A percentile compares a stretch with the other conserved stretches of the same genome.
These are phyloP conservation scores for Psidium friedrichsthalianum DNA, from an alignment of 345 rosid genomes.

Conservation along the genomic window DNA sequence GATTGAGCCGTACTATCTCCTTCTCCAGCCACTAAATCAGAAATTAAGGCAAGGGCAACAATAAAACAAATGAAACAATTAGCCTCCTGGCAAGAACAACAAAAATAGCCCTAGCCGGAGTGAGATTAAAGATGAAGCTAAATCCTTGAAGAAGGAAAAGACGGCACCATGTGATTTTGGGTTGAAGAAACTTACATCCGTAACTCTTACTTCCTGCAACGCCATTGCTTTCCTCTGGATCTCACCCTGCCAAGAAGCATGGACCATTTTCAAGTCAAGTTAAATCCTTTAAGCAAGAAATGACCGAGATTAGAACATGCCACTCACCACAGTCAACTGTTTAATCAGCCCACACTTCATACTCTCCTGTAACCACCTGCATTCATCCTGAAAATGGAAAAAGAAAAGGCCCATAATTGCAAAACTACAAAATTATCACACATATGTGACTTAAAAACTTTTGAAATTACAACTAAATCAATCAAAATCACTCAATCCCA, in stretches of 20 bases:
- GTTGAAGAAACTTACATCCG: constrained; percentile 41
- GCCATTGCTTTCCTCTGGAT: constrained; percentile 53
- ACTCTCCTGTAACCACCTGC: constrained; percentile 51
- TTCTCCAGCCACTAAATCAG: constrained; percentile 50
- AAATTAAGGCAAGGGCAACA: not conserved
- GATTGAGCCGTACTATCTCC: constrained; percentile 48
- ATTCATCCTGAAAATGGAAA: constrained; percentile 58
- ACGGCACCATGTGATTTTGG: not conserved
- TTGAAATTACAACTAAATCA: not conserved
- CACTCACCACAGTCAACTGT: constrained; percentile 59
- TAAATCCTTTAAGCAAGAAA: not conserved
- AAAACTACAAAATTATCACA: not conserved
- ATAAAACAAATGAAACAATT: not conserved
- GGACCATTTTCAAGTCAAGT: not conserved
- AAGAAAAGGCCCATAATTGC: not conserved
- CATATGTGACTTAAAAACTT: not conserved
- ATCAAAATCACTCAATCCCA: not conserved
- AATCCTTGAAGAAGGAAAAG: not conserved
- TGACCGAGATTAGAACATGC: not conserved
- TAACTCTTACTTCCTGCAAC: constrained; percentile 52
- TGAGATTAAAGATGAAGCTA: not conserved
- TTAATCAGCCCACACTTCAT: constrained; percentile 63
- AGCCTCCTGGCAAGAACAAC: not conserved
- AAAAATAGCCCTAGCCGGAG: not conserved
- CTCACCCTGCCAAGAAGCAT: constrained; percentile 50